Conservation (phyloP, 164 flowering plant species). For the Liquidambar formosana region DNA sequence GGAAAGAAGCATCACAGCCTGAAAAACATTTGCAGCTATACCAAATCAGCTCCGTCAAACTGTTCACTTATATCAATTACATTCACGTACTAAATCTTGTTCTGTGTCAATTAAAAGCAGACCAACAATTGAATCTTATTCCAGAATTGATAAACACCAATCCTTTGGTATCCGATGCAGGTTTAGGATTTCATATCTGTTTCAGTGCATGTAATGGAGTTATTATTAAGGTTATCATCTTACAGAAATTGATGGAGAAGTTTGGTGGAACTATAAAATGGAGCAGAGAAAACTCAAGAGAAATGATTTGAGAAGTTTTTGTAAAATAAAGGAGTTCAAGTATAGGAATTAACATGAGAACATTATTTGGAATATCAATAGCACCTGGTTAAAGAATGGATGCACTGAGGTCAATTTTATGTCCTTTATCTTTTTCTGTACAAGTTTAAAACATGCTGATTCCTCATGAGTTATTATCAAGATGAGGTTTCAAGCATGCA, state of each 20-base stretch:
- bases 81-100: background rate
- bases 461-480: too few species aligned
- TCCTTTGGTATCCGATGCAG: background rate
- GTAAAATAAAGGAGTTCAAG: background rate
- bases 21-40: slow-evolving; percentile 25
- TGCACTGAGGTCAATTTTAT: too few species aligned
- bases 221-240: too few species aligned
- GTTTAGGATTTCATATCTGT: too few species aligned
- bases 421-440: too few species aligned
- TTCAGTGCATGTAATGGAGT: too few species aligned
- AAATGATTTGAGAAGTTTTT: background rate
- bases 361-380: too few species aligned
- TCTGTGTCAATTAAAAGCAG: background rate
- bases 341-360: background rate
- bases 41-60: background rate
- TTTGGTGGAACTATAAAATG: too few species aligned
- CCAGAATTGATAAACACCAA: background rate
- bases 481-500: too few species aligned
- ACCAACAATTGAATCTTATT: background rate
- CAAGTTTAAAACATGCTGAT: too few species aligned
- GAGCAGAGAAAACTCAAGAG: background rate
- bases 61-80: background rate
- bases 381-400: too few species aligned
- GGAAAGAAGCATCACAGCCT: slow-evolving; percentile 82
- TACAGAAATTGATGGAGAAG: background rate